Conservation (phyloP, 129 eudicot genomes). For the Artemisia annua region DNA sequence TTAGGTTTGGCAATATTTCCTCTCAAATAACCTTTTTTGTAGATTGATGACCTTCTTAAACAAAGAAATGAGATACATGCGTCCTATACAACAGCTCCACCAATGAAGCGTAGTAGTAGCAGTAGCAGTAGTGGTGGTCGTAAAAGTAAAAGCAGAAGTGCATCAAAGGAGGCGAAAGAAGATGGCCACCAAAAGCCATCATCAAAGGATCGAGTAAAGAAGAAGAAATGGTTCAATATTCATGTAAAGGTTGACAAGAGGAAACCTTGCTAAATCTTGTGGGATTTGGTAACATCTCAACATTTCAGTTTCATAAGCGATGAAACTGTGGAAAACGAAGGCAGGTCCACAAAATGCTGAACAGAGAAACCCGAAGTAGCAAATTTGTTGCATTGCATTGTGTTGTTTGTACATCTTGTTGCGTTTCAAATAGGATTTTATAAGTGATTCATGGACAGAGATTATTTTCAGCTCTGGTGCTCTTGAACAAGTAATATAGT, state of each 20-base stretch:
- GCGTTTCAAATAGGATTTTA: constrained; percentile 15
- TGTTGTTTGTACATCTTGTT: constrained; percentile 27
- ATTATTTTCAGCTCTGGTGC: neutral
- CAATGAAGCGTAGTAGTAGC: constrained; percentile 54
- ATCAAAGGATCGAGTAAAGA: constrained; percentile 55
- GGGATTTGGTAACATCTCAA: constrained; percentile 5
- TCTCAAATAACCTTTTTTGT: constrained; percentile 2
- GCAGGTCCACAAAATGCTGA: neutral
- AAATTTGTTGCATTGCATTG: constrained; percentile 23
- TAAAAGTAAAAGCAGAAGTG: constrained; percentile 54
- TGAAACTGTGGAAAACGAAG: neutral
- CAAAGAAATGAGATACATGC: constrained; percentile 86
- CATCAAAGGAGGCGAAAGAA: constrained; percentile 55
- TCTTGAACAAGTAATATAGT: constrained; percentile 24
- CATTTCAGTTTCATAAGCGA: too few relatives aligned
- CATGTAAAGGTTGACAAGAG: constrained; percentile 79
- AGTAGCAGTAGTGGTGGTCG: constrained; percentile 53
- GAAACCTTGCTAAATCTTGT: constrained; percentile 62
- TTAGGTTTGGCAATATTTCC: too few relatives aligned
- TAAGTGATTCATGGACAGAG: constrained; percentile 15
- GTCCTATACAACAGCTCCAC: constrained; percentile 58
- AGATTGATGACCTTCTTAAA: constrained; percentile 91
- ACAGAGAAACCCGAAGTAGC: neutral
- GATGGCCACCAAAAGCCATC: constrained; percentile 58
- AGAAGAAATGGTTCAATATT: constrained; percentile 92